Evolutionary conservation across 768 basidiomycete genomes (phyloP).

Genomic region (Coprinopsis sp.): DNA sequence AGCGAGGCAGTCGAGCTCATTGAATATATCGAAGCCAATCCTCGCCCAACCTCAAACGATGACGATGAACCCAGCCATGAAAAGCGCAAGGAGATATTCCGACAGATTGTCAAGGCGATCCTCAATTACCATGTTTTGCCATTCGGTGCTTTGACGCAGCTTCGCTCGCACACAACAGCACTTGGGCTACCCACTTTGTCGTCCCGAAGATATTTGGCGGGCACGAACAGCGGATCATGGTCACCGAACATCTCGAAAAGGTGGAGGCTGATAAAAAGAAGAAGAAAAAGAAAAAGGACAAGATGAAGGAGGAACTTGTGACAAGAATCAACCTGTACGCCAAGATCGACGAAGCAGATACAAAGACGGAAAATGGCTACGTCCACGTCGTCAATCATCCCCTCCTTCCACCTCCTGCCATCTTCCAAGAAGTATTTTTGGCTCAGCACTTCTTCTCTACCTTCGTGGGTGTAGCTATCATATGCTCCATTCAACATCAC

Average conservation of each 20-base stretch:
- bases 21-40: conserved; percentile 23
- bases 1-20: conserved; percentile 32
- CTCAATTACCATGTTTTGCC: conserved; percentile 56
- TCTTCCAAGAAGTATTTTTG: conserved; percentile 45
- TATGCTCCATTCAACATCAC: not conserved
- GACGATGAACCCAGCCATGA: conserved; percentile 42
- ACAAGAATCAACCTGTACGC: conserved; percentile 47
- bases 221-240: conserved; percentile 41
- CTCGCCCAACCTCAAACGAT: conserved; percentile 16
- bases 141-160: conserved; percentile 25
- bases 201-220: conserved; percentile 39
- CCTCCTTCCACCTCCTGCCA: conserved; percentile 49
- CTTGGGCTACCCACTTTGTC: conserved; percentile 44
- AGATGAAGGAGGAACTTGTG: too few relatives aligned
- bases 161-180: conserved; percentile 48
- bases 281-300: conserved; percentile 23
- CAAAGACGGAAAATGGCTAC: conserved; percentile 47
- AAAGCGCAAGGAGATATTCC: conserved; percentile 50
- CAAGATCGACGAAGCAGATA: conserved; percentile 36
- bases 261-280: too few relatives aligned
- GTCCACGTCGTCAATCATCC: conserved; percentile 54
- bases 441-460: conserved; percentile 41
- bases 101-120: conserved; percentile 48
- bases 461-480: conserved; percentile 30
- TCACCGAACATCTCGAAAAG: conserved; percentile 26